phyloP scores from a whole-genome alignment of 2,329 filamentous ascomycete species.

The Scedosporium minutisporum region DNA sequence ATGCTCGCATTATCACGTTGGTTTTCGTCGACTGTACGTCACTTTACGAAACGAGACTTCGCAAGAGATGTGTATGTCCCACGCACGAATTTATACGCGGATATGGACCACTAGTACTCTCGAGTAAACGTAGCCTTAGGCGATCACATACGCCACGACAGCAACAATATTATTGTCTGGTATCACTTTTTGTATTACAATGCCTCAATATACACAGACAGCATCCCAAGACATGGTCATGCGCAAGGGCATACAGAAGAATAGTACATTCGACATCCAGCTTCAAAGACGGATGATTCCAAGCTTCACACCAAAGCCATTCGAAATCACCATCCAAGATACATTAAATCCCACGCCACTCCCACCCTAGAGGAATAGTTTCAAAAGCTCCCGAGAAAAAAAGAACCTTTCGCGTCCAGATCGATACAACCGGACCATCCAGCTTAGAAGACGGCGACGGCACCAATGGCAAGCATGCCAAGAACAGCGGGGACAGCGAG shows the following conservation, averaged over 20 bases:
- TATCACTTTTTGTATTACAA: background rate
- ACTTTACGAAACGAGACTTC: too few relatives aligned
- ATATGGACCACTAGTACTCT: too few relatives aligned
- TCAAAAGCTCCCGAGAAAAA: too few relatives aligned
- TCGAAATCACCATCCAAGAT: background rate
- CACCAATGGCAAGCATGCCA: constrained; percentile 4
- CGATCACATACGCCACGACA: background rate
- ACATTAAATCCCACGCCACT: background rate
- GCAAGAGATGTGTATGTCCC: too few relatives aligned
- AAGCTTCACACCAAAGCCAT: too few relatives aligned
- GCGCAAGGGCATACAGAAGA: background rate
- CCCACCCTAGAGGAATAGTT: background rate
- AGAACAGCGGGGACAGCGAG: constrained; percentile 5
- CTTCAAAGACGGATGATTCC: background rate
- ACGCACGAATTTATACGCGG: too few relatives aligned
- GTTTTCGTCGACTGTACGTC: too few relatives aligned
- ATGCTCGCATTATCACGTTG: too few relatives aligned
- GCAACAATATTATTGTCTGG: background rate
- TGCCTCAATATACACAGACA: background rate
- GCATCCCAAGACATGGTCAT: background rate
- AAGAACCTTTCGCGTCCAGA: too few relatives aligned
- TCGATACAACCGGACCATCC: too few relatives aligned
- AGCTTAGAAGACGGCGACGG: constrained; percentile 2
- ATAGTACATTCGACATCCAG: background rate
- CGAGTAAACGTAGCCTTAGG: background rate